Evolutionary conservation across 805 yeast species (phyloP).

Genomic region (Yarrowia keelungensis): DNA sequence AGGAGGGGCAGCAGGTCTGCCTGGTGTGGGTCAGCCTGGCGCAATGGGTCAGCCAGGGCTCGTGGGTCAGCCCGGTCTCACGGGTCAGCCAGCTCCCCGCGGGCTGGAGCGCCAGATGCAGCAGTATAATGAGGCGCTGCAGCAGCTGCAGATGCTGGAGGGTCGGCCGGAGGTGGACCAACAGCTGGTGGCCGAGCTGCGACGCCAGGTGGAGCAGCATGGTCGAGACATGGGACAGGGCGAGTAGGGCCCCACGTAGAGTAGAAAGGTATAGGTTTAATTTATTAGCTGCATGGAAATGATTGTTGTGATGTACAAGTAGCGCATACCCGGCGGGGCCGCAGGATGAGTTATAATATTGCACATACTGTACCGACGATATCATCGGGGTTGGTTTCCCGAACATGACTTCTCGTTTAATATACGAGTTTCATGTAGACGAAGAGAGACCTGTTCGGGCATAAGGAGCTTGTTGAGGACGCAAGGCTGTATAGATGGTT

Average conservation of each 20-base stretch:
- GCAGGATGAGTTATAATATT: no score
- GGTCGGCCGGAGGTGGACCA: conserved; percentile 23
- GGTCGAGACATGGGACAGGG: conserved; percentile 12
- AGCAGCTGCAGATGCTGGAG: conserved; percentile 29
- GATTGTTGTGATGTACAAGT: background rate
- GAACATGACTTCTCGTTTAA: no score
- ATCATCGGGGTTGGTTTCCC: no score
- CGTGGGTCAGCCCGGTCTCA: background rate
- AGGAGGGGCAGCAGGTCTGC: background rate
- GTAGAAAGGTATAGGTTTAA: conserved; percentile 29
- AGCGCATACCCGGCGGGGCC: no score
- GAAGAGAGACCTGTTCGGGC: no score
- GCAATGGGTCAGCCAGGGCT: background rate
- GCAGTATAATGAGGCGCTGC: conserved; percentile 21
- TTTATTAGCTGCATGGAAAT: conserved; percentile 34
- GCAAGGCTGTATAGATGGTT: no score
- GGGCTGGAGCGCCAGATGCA: conserved; percentile 18
- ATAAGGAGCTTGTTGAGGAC: no score
- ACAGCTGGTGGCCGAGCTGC: conserved; percentile 14
- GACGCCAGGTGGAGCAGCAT: conserved; percentile 26
- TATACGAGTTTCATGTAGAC: no score
- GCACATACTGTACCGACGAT: no score
- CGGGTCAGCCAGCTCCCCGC: background rate
- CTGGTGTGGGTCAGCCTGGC: background rate
- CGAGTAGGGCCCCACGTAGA: background rate